Base-by-base conservation (phyloP, 441 rosid genomes). In the Flueggea neowawraea region DNA sequence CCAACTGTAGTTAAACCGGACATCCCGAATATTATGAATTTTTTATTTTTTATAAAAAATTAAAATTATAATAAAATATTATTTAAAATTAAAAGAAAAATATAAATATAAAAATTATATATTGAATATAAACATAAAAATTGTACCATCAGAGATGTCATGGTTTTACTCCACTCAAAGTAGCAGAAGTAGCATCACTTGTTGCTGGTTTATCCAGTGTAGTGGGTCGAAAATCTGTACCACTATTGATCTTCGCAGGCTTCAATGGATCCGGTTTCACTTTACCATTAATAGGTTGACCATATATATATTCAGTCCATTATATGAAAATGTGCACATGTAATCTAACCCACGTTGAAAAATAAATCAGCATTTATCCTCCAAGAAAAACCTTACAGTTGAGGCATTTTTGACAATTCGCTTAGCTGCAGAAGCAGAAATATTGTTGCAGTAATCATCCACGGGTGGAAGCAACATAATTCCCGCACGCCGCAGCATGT, bases 401-500 rank as follows among this genome's bases (percentile, higher is more conserved):
- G 78, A 61, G 57, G 72, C 47, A 75, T 17, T 76, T 69, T 69
- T 86, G 22, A 61, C 52, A 62, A 75, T 77, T 32, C 79, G 87
- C 62, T 78, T 85, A 62, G 82, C 77, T 2, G 70, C 59, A 68
- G 83, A 72, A 64, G 67, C 76, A 48, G 84, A 64, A 67, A 48
- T 68, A 61, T 60, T 71, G 55, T 69, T 68, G 72, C 74, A 67
- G 66, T 72, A 73, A 68, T 82, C 87, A 78, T 84, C 89, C 31
- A 76, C 8, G 4, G 92, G 89, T 0, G 89, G 87, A 59, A 89
- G 92, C 71, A 86, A 67, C 65, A 70, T 69, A 71, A 64, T 78
- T 62, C 92, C 92, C 12, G 89, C 63, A 16, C 81, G 80, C 39
- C 83, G 64, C 60, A 73, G 77, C 69, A 71, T 50, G 70, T 69